Conservation (phyloP, 2,329 filamentous ascomycete species). For the Fusarium papillatum region DNA sequence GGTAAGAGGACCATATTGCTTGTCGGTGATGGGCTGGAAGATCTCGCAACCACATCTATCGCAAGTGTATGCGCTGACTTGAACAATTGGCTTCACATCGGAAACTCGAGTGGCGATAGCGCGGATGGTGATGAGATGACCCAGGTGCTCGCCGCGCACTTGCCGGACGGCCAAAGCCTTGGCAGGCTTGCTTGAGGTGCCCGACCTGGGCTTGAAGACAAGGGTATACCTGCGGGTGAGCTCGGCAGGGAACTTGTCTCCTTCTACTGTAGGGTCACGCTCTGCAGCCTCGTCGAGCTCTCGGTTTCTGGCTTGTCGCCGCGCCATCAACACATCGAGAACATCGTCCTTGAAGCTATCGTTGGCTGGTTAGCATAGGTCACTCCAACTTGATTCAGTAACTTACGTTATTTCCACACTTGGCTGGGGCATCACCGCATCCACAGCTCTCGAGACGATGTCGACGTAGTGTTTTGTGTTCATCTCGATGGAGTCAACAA, state of each 20-base stretch:
- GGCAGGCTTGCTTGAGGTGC: conserved; percentile 72
- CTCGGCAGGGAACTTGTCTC: conserved; percentile 90
- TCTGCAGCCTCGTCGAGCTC: conserved; percentile 78
- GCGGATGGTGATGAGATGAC: conserved; percentile 92
- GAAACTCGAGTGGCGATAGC: conserved; percentile 96
- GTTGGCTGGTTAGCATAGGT: conserved; percentile 12
- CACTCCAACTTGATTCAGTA: too few species aligned
- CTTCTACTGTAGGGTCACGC: conserved; percentile 73
- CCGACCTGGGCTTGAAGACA: conserved; percentile 93
- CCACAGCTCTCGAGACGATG: conserved; percentile 88
- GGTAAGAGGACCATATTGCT: conserved; percentile 89
- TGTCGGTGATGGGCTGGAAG: conserved; percentile 94
- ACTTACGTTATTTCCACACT: conserved; percentile 81
- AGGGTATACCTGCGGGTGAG: conserved; percentile 95
- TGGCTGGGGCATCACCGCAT: conserved; percentile 86
- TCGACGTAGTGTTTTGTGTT: conserved; percentile 98
- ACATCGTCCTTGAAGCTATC: conserved; percentile 95
- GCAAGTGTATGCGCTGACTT: conserved; percentile 98
- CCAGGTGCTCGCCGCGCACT: conserved; percentile 92
- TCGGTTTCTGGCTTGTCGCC: conserved; percentile 88
- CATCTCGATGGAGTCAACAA: conserved; percentile 87
- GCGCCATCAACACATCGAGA: conserved; percentile 95
- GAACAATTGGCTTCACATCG: conserved; percentile 97
- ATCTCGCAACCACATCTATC: conserved; percentile 97
- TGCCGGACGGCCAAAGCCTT: conserved; percentile 90